These are phyloP conservation scores for Sporisorium sorghi DNA, from an alignment of 1,284 basidiomycete species.

Conservation along the genomic window DNA sequence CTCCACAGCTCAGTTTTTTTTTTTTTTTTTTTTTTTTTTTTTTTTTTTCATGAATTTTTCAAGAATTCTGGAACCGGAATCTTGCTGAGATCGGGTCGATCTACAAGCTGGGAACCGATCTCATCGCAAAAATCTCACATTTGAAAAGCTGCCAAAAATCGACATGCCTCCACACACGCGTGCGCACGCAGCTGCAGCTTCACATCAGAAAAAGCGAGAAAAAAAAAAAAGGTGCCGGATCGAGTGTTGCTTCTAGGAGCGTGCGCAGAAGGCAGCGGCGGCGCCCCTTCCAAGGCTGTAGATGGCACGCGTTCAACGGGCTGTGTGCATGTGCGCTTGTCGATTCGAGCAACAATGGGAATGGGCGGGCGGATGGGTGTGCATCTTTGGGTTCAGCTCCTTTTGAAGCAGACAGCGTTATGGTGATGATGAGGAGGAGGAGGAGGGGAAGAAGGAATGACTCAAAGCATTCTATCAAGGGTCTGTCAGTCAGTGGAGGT, in stretches of 20 bases:
- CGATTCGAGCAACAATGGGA: not conserved
- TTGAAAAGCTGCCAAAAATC: not conserved
- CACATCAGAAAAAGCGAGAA: conserved; percentile 8
- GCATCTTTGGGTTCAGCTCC: no score
- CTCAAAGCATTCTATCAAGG: not conserved
- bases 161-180: conserved; percentile 14
- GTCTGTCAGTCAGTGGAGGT: no score
- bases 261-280: not conserved
- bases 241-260: not conserved
- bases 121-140: not conserved
- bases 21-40: not conserved
- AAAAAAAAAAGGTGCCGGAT: not conserved
- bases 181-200: conserved; percentile 6
- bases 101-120: not conserved
- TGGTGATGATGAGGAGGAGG: not conserved
- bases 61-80: not conserved
- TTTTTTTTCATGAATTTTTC: not conserved
- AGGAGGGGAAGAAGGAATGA: no score
- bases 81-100: not conserved
- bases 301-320: conserved; percentile 6
- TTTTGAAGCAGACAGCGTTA: not conserved
- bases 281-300: not conserved
- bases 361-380: not conserved
- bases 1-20: conserved; percentile 18
- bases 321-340: conserved; percentile 3